Conservation (phyloP, 2,329 filamentous ascomycete genomes). For the Dactylellina drechsleri region DNA sequence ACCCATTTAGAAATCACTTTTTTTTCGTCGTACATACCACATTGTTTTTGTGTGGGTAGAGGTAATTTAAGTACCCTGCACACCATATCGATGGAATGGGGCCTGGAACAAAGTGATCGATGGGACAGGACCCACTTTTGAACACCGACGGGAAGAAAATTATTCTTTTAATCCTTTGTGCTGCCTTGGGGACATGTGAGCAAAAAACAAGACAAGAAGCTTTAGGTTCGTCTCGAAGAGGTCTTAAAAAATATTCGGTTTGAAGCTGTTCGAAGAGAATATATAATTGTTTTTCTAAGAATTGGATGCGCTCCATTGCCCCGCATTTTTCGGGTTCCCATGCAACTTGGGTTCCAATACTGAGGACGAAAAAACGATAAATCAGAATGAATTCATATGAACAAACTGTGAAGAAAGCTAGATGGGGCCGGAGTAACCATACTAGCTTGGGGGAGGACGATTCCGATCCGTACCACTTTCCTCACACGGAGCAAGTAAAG, state of each 20-base stretch:
- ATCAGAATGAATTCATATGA: too few relatives aligned
- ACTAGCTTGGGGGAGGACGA: background rate
- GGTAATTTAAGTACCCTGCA: background rate
- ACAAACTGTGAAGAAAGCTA: background rate
- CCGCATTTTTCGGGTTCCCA: constrained; percentile 33
- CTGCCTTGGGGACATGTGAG: constrained; percentile 12
- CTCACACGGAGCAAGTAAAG: background rate
- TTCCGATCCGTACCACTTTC: constrained; percentile 3
- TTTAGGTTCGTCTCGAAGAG: constrained; percentile 34
- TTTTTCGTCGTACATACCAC: too few relatives aligned
- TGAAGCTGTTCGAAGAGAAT: too few relatives aligned
- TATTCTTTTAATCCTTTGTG: background rate
- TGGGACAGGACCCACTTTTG: background rate
- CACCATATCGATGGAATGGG: constrained; percentile 5
- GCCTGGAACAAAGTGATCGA: constrained; percentile 11
- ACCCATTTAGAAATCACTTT: too few relatives aligned
- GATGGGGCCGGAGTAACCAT: background rate
- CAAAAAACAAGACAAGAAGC: background rate
- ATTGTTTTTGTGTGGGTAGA: background rate
- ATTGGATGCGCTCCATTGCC: constrained; percentile 36
- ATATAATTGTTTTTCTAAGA: background rate
- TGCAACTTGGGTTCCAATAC: too few relatives aligned
- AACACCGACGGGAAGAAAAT: constrained; percentile 22
- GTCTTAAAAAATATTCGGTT: too few relatives aligned
- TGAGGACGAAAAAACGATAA: too few relatives aligned